Evolutionary conservation across 2,329 filamentous ascomycete species (phyloP), one percentile per base, ranked within the genome.

Genomic region (Trichoderma hamatum): DNA sequence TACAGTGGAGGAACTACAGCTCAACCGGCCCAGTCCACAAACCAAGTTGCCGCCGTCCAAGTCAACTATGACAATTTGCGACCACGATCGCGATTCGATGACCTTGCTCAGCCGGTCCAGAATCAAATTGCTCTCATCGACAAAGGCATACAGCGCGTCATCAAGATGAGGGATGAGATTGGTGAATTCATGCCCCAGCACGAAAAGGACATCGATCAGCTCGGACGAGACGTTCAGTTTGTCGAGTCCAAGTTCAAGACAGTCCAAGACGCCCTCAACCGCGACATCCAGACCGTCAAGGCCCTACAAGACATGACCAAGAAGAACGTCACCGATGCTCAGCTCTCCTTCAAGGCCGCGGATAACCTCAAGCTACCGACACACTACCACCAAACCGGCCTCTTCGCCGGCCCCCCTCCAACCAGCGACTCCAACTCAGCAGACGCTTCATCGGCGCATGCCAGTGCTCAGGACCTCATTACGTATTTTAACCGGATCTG

Each of bases 1-100:
- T 36, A 24, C 51, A 80, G 78, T 43, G 75, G 76, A 21, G 75
- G 78, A 70, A 69, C 71, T 16, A 76, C 79, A 60, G 55, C 76
- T 34, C 76, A 76, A 65, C 75, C 75, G 59, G 69, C 72, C 11
- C 77, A 77, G 62, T 79, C 82, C 11, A 82, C 71, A 75, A 85
- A 84, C 62, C 84, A 86, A 72, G 85, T 90, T 19, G 89, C 90
- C 0, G 92, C 91, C 21, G 91, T 93, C 21, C 90, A 92, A 75
- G 92, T 97, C 74, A 92, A 96, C 79, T 81, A 92, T 64, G 88
- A 88, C 74, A 92, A 92, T 76, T 84, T 98, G 70, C 89, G 93
- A 64, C 91, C 92, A 19, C 97, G 94, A 0, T 97, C 94, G 3
- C 92, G 96, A 71, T 97, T 96, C 83, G 93, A 94, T 77, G 95